A percentile compares a stretch with the other conserved stretches of the same genome.
Evolutionary conservation across 352 stramenopile genomes (phyloP).

Genomic region (Blastocystis sp.): DNA sequence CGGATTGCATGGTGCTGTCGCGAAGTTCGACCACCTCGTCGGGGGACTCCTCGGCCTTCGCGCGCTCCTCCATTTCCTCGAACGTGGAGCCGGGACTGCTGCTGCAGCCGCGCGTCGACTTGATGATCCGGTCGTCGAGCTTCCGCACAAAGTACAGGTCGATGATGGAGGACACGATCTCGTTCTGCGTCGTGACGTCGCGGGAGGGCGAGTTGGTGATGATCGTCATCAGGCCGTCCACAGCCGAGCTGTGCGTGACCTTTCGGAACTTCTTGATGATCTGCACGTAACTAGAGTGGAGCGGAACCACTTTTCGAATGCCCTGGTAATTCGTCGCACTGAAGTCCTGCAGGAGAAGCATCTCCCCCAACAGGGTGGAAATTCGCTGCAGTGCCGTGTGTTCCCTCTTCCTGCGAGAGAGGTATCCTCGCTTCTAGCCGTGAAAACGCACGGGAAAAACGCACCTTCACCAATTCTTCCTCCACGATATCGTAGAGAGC

Average conservation of each 20-base stretch:
- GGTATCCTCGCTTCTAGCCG: conserved; percentile 10
- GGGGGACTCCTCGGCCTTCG: neutral
- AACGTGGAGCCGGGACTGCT: neutral
- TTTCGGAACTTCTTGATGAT: conserved; percentile 69
- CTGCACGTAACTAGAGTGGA: neutral
- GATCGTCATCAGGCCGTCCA: conserved; percentile 62
- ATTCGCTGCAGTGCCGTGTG: conserved; percentile 11
- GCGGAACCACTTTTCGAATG: conserved; percentile 46
- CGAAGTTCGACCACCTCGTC: neutral
- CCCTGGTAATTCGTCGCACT: conserved; percentile 53
- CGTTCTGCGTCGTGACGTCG: conserved; percentile 50
- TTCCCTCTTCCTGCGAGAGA: conserved; percentile 2
- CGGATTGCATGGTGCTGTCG: conserved; percentile 32
- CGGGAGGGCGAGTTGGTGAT: conserved; percentile 42
- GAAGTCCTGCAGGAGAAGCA: conserved; percentile 66
- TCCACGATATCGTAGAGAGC: neutral
- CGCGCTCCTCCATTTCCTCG: neutral
- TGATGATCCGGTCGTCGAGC: neutral
- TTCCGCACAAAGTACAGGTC: conserved; percentile 49
- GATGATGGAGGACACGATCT: conserved; percentile 55
- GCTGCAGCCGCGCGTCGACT: neutral
- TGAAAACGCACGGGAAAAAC: neutral
- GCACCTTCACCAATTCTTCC: conserved; percentile 16
- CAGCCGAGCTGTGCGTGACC: conserved; percentile 60
- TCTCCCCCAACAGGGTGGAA: conserved; percentile 46